Percentiles rank a stretch among this genome's conserved stretches.
Evolutionary conservation across 2,329 filamentous ascomycete genomes (phyloP).

Genomic region (Hansfordia pulvinata): DNA sequence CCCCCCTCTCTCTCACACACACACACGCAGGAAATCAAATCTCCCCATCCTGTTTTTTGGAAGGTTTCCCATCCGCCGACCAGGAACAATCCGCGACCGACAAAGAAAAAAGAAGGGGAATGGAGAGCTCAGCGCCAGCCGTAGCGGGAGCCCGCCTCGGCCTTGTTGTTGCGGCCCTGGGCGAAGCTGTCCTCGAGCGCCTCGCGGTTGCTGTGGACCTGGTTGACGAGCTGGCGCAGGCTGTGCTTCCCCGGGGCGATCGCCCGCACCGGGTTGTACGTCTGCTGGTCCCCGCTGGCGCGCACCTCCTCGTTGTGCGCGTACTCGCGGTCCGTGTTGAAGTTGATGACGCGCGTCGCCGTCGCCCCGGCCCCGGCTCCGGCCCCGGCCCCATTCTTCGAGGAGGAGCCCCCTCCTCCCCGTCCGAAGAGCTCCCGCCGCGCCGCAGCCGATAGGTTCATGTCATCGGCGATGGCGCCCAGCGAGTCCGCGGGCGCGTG

Average conservation of each 20-base stretch:
- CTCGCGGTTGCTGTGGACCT: conserved; percentile 69
- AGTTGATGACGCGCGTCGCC: conserved; percentile 62
- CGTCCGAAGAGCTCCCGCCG: conserved; percentile 80
- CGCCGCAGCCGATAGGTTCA: conserved; percentile 66
- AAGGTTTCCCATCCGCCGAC: no score
- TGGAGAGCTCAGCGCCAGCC: conserved; percentile 63
- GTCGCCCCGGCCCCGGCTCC: no score
- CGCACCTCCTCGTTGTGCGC: conserved; percentile 68
- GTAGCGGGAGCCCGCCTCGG: conserved; percentile 70
- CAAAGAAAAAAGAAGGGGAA: no score
- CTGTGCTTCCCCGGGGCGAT: conserved; percentile 84
- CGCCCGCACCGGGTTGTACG: conserved; percentile 70
- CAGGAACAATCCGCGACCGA: no score
- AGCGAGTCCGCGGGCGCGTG: conserved; percentile 36
- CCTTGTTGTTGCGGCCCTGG: conserved; percentile 62
- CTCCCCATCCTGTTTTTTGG: no score
- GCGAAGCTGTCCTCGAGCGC: conserved; percentile 89
- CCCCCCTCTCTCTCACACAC: no score
- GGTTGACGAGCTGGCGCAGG: conserved; percentile 74
- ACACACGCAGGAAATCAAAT: no score
- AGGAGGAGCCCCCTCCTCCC: conserved; percentile 22
- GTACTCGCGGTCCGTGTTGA: conserved; percentile 85
- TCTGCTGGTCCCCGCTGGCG: conserved; percentile 53
- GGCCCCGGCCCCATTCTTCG: no score
- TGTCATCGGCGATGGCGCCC: conserved; percentile 56